A percentile compares a stretch with the other conserved stretches of the same genome.
phyloP scores from a whole-genome alignment of 2,329 filamentous ascomycete genomes.

The Bipolaris victoriae region DNA sequence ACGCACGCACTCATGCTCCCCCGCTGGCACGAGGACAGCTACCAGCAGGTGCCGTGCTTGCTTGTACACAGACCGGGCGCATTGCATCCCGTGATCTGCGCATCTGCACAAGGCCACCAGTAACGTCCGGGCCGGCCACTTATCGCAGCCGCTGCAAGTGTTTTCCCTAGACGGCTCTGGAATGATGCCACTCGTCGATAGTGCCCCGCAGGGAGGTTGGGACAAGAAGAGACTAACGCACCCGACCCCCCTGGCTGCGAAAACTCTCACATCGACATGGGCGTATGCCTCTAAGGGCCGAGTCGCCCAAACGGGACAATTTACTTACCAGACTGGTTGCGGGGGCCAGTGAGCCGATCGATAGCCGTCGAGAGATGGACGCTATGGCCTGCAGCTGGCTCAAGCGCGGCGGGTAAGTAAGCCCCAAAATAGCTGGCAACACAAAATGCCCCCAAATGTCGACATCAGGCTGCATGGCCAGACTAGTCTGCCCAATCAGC shows the following conservation, averaged over 20 bases:
- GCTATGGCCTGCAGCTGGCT: constrained; percentile 28
- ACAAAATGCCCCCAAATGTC: constrained; percentile 46
- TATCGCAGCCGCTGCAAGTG: constrained; percentile 50
- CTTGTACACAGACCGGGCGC: constrained; percentile 33
- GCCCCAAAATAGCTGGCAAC: constrained; percentile 49
- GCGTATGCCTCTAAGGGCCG: constrained; percentile 19
- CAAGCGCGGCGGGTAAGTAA: constrained; percentile 45
- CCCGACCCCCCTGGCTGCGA: constrained; percentile 30
- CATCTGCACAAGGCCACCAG: constrained; percentile 39
- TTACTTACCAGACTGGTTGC: constrained; percentile 42
- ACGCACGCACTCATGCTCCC: no score
- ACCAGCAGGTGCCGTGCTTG: not conserved
- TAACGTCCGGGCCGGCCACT: constrained; percentile 49
- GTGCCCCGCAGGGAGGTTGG: constrained; percentile 40
- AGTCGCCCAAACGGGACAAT: constrained; percentile 36
- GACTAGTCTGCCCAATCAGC: constrained; percentile 41
- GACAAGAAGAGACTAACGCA: constrained; percentile 30
- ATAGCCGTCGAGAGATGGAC: constrained; percentile 32
- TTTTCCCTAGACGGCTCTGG: constrained; percentile 37
- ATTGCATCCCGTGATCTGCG: constrained; percentile 42
- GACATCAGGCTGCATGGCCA: constrained; percentile 35
- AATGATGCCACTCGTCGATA: constrained; percentile 25
- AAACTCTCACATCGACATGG: constrained; percentile 21
- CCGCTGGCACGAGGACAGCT: constrained; percentile 22
- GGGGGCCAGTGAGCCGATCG: constrained; percentile 39